Evolutionary conservation across 257 asterid genomes (phyloP).

Genomic region (Solanum lycopersicoides): DNA sequence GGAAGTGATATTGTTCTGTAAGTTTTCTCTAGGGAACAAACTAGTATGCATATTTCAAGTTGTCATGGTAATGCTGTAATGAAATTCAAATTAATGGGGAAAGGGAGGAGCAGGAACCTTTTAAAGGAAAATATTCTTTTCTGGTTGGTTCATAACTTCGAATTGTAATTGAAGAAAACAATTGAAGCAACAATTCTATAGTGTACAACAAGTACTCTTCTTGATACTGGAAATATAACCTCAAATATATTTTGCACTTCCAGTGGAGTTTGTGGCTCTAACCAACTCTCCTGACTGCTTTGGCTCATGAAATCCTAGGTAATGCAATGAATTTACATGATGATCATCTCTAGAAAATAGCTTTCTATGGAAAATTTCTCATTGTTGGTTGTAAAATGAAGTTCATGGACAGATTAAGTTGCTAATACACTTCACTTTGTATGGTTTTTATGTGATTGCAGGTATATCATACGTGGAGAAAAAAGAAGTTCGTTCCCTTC

Average conservation of each 20-base stretch:
- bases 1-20: neutral
- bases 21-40: neutral
- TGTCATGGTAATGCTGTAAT: neutral
- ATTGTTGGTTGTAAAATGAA: neutral
- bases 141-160: neutral
- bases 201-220: neutral
- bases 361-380: neutral
- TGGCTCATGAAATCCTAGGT: neutral
- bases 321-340: neutral
- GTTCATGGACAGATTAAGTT: neutral
- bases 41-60: neutral
- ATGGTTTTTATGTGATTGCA: conserved; percentile 3
- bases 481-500: conserved; percentile 74
- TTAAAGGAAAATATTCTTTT: neutral
- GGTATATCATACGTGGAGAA: conserved; percentile 82
- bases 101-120: neutral
- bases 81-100: neutral
- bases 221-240: neutral
- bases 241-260: neutral
- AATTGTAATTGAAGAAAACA: neutral
- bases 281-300: neutral
- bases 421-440: neutral
- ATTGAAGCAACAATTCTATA: neutral
- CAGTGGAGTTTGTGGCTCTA: neutral
- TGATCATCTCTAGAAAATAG: neutral